Conservation (phyloP, 768 basidiomycete genomes). For the Xerocomellus intermedius region DNA sequence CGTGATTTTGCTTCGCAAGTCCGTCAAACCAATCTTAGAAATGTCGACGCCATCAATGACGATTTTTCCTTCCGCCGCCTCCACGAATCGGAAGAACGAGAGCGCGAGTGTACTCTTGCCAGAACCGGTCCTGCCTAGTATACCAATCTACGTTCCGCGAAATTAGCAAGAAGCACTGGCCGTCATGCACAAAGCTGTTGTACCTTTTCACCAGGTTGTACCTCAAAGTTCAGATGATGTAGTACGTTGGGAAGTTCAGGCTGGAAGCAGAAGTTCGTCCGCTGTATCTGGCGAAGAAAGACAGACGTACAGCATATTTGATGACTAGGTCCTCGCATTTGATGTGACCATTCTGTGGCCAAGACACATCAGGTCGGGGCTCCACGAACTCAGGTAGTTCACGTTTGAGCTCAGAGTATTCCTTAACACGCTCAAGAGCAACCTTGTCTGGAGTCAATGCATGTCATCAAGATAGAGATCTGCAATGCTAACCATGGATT, state of each 20-base stretch:
- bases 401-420: slow-evolving; percentile 75
- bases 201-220: slow-evolving; percentile 76
- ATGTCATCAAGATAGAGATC: neutral
- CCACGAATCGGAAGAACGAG: slow-evolving; percentile 90
- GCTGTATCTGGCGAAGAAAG: slow-evolving; percentile 1
- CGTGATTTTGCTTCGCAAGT: slow-evolving; percentile 74
- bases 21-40: slow-evolving; percentile 73
- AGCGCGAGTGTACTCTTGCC: slow-evolving; percentile 83
- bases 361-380: slow-evolving; percentile 74
- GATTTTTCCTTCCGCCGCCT: slow-evolving; percentile 74
- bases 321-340: slow-evolving; percentile 74
- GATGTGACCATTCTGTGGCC: slow-evolving; percentile 74
- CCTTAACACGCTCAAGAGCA: slow-evolving; percentile 86
- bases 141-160: slow-evolving; percentile 50
- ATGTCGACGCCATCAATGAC: slow-evolving; percentile 79
- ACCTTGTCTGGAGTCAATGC: slow-evolving; percentile 44
- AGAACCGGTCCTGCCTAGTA: slow-evolving; percentile 66
- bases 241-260: slow-evolving; percentile 86
- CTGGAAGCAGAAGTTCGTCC: slow-evolving; percentile 35
- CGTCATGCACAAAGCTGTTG: neutral
- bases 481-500: slow-evolving; percentile 71
- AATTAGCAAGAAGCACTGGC: neutral
- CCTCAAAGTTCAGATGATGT: slow-evolving; percentile 72
- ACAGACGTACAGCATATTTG: slow-evolving; percentile 62
- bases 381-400: slow-evolving; percentile 87